Percentiles rank a stretch among this genome's conserved stretches.
Evolutionary conservation across 495 filamentous ascomycete genomes (phyloP).

Genomic region (Trichoderma orchidacearum): DNA sequence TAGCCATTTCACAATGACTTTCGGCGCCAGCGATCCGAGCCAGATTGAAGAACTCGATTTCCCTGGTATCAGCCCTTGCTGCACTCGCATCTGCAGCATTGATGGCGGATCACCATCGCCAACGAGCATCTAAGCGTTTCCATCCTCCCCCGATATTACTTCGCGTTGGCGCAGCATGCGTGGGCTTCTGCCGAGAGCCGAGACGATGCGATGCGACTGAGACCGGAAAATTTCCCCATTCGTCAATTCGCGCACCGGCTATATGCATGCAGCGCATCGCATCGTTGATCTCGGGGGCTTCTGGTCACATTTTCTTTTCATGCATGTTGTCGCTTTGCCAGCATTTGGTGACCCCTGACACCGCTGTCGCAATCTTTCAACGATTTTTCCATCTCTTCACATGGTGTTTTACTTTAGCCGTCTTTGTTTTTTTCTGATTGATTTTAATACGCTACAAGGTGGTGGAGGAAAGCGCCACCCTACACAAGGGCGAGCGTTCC

Average conservation of each 20-base stretch:
- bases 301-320: too few species aligned
- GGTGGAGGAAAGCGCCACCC: too few species aligned
- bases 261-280: neutral
- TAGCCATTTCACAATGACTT: slow-evolving; percentile 7
- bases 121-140: neutral
- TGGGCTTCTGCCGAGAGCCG: neutral
- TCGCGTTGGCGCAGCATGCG: neutral
- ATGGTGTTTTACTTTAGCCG: too few species aligned
- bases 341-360: too few species aligned
- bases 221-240: neutral
- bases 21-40: slow-evolving; percentile 5
- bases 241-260: neutral
- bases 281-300: too few species aligned
- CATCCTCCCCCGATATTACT: too few species aligned
- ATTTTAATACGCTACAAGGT: neutral
- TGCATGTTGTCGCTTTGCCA: too few species aligned
- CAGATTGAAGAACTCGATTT: neutral
- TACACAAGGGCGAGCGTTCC: neutral
- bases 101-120: neutral
- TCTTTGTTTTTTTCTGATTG: too few species aligned
- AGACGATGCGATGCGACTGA: neutral
- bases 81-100: neutral
- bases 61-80: neutral
- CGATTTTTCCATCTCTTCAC: neutral
- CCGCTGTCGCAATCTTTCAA: too few species aligned